phyloP scores from a whole-genome alignment of 352 stramenopile genomes.

The Phytophthora gonapodyides region DNA sequence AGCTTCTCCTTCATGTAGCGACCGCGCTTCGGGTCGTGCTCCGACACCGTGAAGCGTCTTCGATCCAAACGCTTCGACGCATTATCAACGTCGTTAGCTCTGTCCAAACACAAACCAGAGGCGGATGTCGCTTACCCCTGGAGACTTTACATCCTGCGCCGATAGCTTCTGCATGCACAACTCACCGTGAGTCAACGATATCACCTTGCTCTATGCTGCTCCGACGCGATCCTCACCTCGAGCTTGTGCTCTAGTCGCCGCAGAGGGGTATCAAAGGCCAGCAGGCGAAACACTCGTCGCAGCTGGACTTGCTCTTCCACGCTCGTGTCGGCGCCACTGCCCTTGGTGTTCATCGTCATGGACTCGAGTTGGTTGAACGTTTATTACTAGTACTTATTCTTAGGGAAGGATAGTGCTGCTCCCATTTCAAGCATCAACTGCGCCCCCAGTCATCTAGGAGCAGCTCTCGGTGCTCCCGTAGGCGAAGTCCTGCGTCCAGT shows the following conservation, averaged over 20 bases:
- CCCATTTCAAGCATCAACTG: not conserved
- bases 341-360: conserved; percentile 30
- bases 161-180: conserved; percentile 41
- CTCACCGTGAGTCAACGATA: not conserved
- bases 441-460: conserved; percentile 8
- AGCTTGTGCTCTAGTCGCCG: conserved; percentile 67
- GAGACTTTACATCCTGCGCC: conserved; percentile 19
- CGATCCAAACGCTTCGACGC: conserved; percentile 3
- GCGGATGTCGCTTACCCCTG: conserved; percentile 9
- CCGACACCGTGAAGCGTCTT: conserved; percentile 29
- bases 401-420: not conserved
- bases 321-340: conserved; percentile 36
- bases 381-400: not conserved
- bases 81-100: conserved; percentile 6
- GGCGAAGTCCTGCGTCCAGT: conserved; percentile 54
- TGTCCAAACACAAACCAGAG: not conserved
- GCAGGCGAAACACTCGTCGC: conserved; percentile 65
- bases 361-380: too few relatives aligned
- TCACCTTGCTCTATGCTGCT: not conserved
- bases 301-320: conserved; percentile 84
- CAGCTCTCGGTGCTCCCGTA: conserved; percentile 24
- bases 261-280: conserved; percentile 70
- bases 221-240: conserved; percentile 35
- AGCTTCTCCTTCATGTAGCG: conserved; percentile 43
- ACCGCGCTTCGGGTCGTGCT: conserved; percentile 48